Conservation (phyloP, 345 rosid genomes). For the Dipteronia dyeriana region DNA sequence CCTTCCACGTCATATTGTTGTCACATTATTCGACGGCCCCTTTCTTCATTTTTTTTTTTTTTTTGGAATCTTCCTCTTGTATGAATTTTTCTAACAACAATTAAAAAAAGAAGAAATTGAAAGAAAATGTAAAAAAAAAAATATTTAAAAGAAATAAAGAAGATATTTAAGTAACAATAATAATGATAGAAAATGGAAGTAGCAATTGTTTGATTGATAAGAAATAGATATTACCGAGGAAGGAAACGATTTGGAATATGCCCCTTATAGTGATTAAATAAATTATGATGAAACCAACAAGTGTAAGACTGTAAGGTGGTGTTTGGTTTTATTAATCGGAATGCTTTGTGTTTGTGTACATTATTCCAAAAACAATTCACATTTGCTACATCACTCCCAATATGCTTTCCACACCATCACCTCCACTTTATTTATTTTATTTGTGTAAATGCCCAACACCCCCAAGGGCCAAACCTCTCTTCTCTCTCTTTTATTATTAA, state of each 20-base stretch:
- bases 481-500: too few relatives aligned
- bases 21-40: background rate
- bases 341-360: background rate
- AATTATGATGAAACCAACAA: background rate
- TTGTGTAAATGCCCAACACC: background rate
- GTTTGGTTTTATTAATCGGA: background rate
- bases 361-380: background rate
- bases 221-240: background rate
- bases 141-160: too few relatives aligned
- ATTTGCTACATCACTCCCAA: background rate
- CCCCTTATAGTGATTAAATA: background rate
- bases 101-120: too few relatives aligned
- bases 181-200: too few relatives aligned
- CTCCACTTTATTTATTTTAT: background rate
- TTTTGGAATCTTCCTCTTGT: background rate
- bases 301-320: too few relatives aligned
- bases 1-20: constrained; percentile 12
- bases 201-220: background rate
- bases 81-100: too few relatives aligned
- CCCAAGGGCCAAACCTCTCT: too few relatives aligned
- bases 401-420: background rate
- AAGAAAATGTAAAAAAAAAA: too few relatives aligned
- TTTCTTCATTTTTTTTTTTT: background rate
- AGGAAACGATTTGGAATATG: background rate
- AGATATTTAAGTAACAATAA: background rate